Conservation (phyloP, 108 stramenopile species). For the Nitzschia sp. region DNA sequence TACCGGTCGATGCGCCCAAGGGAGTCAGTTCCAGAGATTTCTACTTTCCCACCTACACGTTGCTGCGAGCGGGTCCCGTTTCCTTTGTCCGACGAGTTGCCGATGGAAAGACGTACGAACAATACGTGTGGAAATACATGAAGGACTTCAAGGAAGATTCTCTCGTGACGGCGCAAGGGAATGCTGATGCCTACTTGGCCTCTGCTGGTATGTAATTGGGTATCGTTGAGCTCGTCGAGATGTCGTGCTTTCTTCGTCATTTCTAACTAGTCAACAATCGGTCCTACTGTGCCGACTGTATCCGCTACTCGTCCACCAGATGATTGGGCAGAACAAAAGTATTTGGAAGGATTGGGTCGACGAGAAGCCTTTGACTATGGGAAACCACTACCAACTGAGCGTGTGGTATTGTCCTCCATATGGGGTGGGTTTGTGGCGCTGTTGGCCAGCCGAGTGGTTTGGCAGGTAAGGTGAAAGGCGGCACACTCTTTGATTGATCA, state of each 20-base stretch:
- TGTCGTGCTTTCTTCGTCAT: too few species aligned
- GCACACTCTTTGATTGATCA: too few species aligned
- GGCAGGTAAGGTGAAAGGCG: not conserved
- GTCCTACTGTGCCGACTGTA: too few species aligned
- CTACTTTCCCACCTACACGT: conserved; percentile 4
- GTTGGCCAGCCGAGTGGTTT: not conserved
- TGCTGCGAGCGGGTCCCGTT: conserved; percentile 22
- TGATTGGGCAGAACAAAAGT: conserved; percentile 28
- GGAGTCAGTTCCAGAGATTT: not conserved
- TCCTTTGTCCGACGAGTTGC: conserved; percentile 16
- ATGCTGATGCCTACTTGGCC: conserved; percentile 26
- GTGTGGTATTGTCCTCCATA: conserved; percentile 7
- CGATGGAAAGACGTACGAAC: conserved; percentile 8
- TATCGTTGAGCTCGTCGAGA: too few species aligned
- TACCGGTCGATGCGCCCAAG: not conserved
- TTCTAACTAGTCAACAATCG: too few species aligned
- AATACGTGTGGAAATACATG: conserved; percentile 18
- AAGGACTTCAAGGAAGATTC: not conserved
- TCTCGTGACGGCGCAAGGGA: conserved; percentile 18
- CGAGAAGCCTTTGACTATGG: conserved; percentile 24
- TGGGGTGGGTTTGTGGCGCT: conserved; percentile 14
- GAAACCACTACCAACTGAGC: conserved; percentile 14
- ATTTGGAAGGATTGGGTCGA: conserved; percentile 6
- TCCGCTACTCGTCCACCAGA: not conserved
- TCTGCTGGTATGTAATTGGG: conserved; percentile 2